A percentile compares a stretch with the other conserved stretches of the same genome.
These are phyloP conservation scores for Berkeleyomyces rouxiae DNA, from an alignment of 2,329 filamentous ascomycete species.

Conservation along the genomic window DNA sequence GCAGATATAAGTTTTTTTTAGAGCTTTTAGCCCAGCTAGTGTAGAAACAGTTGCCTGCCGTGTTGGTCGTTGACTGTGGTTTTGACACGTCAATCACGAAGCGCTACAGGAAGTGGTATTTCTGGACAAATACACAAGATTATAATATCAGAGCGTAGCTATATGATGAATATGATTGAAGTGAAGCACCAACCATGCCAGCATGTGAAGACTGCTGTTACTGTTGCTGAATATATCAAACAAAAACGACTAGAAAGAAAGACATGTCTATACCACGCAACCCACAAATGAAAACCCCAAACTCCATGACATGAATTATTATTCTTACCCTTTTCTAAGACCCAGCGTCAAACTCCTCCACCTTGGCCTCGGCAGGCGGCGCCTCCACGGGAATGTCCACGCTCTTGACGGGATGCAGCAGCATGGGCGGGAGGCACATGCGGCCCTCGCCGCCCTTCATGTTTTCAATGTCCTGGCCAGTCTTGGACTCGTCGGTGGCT, in stretches of 20 bases:
- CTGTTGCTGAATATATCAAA: not conserved
- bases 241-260: not conserved
- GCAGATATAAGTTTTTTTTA: not conserved
- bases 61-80: not conserved
- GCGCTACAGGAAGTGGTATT: not conserved
- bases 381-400: constrained; percentile 49
- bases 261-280: not conserved
- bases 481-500: constrained; percentile 34
- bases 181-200: not conserved
- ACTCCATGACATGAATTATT: not conserved
- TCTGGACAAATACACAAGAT: constrained; percentile 3
- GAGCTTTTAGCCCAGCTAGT: not conserved
- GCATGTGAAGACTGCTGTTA: not conserved
- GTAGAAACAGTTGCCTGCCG: not conserved
- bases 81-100: not conserved
- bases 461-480: constrained; percentile 29
- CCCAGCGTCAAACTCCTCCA: constrained; percentile 30
- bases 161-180: not conserved
- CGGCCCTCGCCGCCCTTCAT: constrained; percentile 59
- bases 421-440: constrained; percentile 82
- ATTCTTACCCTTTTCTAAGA: constrained; percentile 19
- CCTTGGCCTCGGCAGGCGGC: constrained; percentile 26
- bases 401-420: constrained; percentile 76
- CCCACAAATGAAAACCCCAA: constrained; percentile 1
- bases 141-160: not conserved